phyloP scores from a whole-genome alignment of 331 rosid species.

The Quercus phellos region DNA sequence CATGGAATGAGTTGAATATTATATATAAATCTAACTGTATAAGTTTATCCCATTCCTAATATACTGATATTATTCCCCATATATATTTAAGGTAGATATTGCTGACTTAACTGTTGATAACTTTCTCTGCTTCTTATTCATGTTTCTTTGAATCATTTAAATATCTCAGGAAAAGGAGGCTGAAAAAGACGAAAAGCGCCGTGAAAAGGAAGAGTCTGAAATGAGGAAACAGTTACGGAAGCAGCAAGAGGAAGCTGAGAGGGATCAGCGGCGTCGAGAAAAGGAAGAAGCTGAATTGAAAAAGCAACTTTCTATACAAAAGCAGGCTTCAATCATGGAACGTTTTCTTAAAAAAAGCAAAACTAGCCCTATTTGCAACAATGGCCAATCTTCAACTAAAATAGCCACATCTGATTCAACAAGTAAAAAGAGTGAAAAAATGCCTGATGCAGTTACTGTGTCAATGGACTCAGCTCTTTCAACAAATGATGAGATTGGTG shows the following conservation, averaged over 20 bases:
- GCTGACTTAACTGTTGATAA: neutral
- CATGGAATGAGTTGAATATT: neutral
- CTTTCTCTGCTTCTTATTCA: neutral
- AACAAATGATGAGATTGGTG: conserved; percentile 34
- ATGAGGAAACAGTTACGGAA: conserved; percentile 56
- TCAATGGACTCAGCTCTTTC: conserved; percentile 67
- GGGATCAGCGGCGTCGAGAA: conserved; percentile 62
- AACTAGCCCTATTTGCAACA: conserved; percentile 29
- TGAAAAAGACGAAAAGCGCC: conserved; percentile 47
- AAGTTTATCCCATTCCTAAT: neutral
- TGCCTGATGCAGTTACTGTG: conserved; percentile 50
- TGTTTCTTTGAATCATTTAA: conserved; percentile 1
- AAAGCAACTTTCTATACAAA: conserved; percentile 58
- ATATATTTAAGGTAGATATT: neutral
- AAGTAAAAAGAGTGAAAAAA: conserved; percentile 29
- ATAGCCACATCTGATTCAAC: conserved; percentile 22
- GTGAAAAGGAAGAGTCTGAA: conserved; percentile 46
- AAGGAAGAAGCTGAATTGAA: conserved; percentile 72
- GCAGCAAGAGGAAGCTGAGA: conserved; percentile 74
- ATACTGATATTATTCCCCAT: neutral
- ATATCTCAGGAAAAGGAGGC: conserved; percentile 58
- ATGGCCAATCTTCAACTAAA: conserved; percentile 39
- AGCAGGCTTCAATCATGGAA: conserved; percentile 87
- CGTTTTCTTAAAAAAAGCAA: conserved; percentile 72
- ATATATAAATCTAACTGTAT: neutral